A percentile compares a stretch with the other conserved stretches of the same genome.
Evolutionary conservation across 805 yeast genomes (phyloP).

Genomic region (Saccharomycopsis javanensis): DNA sequence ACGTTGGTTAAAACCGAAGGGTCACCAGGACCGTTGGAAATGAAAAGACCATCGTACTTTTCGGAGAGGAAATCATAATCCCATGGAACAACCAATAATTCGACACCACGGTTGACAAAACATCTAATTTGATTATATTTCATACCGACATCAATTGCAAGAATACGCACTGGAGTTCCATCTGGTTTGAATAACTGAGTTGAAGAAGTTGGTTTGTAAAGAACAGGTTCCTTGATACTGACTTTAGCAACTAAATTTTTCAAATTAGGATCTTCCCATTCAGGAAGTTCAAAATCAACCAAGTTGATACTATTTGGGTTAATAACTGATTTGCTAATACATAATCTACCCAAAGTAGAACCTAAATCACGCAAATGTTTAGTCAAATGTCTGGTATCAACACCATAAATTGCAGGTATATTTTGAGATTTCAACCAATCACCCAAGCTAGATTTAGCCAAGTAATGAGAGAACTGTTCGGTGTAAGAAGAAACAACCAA

Average conservation of each 20-base stretch:
- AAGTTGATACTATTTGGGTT: constrained; percentile 26
- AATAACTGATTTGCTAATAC: constrained; percentile 35
- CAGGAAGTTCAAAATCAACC: constrained; percentile 58
- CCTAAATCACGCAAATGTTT: constrained; percentile 89
- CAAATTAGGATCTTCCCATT: constrained; percentile 88
- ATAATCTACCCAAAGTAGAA: constrained; percentile 84
- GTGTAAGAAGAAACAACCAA: constrained; percentile 94
- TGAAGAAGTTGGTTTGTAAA: constrained; percentile 61
- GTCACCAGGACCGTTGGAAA: constrained; percentile 99
- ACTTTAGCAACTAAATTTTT: constrained; percentile 89
- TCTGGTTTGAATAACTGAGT: constrained; percentile 39
- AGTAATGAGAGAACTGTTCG: constrained; percentile 87
- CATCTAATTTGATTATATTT: constrained; percentile 97
- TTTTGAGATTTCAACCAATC: constrained; percentile 87
- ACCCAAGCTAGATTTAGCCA: constrained; percentile 88
- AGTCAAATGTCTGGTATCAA: constrained; percentile 92
- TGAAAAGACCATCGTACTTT: constrained; percentile 87
- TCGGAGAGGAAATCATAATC: constrained; percentile 75
- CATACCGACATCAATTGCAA: constrained; percentile 96
- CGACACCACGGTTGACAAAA: constrained; percentile 92
- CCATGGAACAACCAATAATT: constrained; percentile 92
- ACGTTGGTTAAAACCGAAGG: constrained; percentile 76
- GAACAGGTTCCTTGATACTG: constrained; percentile 63
- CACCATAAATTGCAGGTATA: constrained; percentile 95
- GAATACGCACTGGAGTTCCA: constrained; percentile 71